Evolutionary conservation across 2,329 filamentous ascomycete genomes (phyloP).

Genomic region (Verticillium klebahnii): DNA sequence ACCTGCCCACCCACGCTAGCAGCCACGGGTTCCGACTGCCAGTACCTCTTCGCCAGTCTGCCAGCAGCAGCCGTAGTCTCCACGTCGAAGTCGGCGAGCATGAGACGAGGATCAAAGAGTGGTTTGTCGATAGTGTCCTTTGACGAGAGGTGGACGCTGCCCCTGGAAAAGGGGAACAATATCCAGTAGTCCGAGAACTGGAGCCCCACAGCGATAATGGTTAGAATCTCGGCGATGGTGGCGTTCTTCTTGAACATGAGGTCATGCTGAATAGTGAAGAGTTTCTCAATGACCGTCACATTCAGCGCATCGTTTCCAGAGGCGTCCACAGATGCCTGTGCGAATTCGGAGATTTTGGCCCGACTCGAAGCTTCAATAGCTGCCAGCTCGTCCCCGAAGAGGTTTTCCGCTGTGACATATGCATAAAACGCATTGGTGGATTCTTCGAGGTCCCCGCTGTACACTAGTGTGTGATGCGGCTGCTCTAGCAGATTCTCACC

Average conservation of each 20-base stretch:
- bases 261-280: slow-evolving; percentile 40
- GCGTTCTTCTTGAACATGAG: slow-evolving; percentile 40
- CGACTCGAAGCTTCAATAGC: slow-evolving; percentile 18
- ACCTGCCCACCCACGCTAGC: slow-evolving; percentile 18
- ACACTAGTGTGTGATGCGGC: slow-evolving; percentile 22
- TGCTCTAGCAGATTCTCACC: slow-evolving; percentile 51
- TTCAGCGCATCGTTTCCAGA: slow-evolving; percentile 21
- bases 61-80: slow-evolving; percentile 20
- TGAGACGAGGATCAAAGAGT: slow-evolving; percentile 29
- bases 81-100: slow-evolving; percentile 30
- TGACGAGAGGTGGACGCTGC: slow-evolving; percentile 31
- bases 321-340: slow-evolving; percentile 18
- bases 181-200: slow-evolving; percentile 32
- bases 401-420: slow-evolving; percentile 26
- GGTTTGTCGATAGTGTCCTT: slow-evolving; percentile 27
- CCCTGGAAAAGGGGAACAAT: slow-evolving; percentile 33
- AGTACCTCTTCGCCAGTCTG: slow-evolving; percentile 24
- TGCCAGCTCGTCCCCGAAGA: slow-evolving; percentile 24
- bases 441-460: slow-evolving; percentile 5
- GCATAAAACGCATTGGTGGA: slow-evolving; percentile 20
- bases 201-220: slow-evolving; percentile 21
- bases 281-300: slow-evolving; percentile 27
- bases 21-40: slow-evolving; percentile 15
- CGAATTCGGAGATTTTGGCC: slow-evolving; percentile 23
- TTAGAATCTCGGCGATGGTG: slow-evolving; percentile 42